A percentile compares a stretch with the other conserved stretches of the same genome.
Evolutionary conservation across 1,284 basidiomycete genomes (phyloP).

Genomic region (Cystobasidium sp.): DNA sequence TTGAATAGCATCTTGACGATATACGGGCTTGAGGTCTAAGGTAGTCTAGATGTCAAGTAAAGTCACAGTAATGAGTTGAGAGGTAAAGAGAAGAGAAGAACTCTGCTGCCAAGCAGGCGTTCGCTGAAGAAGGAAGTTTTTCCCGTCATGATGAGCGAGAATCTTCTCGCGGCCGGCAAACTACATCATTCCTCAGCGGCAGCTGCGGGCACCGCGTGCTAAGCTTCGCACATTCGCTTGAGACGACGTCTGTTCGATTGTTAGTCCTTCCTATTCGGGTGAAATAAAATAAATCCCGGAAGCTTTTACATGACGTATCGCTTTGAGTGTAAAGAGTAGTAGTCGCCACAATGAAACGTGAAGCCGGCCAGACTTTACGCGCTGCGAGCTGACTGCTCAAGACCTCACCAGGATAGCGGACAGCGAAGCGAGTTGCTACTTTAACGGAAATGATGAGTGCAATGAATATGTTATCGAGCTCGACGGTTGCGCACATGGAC

Average conservation of each 20-base stretch:
- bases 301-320: not conserved
- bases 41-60: slow-evolving; percentile 4
- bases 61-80: not conserved
- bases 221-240: slow-evolving; percentile 1
- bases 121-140: not conserved
- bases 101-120: not conserved
- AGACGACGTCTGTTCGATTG: slow-evolving; percentile 7
- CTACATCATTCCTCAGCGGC: no score
- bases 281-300: not conserved
- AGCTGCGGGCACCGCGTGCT: not conserved
- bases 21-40: not conserved
- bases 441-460: no score
- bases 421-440: no score
- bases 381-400: no score
- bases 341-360: not conserved
- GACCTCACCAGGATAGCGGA: no score
- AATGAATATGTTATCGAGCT: no score
- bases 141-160: no score
- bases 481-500: no score
- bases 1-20: slow-evolving; percentile 26
- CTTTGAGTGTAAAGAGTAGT: not conserved
- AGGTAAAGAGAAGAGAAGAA: not conserved
- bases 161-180: no score
- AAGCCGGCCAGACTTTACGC: no score
- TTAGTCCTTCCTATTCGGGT: slow-evolving; percentile 23